Conservation (phyloP, 2,329 filamentous ascomycete species). For the Nothopassalora personata region DNA sequence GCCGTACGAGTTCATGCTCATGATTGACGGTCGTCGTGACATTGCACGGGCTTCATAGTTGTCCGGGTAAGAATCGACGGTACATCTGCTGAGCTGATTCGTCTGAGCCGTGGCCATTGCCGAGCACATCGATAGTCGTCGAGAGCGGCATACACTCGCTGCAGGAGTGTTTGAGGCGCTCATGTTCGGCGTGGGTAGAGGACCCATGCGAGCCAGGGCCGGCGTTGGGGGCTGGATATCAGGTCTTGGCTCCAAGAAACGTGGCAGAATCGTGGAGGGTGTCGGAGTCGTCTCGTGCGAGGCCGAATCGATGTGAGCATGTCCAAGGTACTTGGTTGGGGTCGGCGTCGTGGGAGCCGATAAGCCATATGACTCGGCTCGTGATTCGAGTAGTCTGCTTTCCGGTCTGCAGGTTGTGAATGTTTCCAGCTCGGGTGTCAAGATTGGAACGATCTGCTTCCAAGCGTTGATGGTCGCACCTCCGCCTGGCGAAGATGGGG, state of each 20-base stretch:
- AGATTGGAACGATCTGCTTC: slow-evolving; percentile 48
- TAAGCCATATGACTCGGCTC: slow-evolving; percentile 9
- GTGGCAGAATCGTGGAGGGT: slow-evolving; percentile 38
- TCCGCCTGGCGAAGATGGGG: slow-evolving; percentile 30
- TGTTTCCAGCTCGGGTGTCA: slow-evolving; percentile 54
- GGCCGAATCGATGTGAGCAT: slow-evolving; percentile 21
- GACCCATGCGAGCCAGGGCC: slow-evolving; percentile 49
- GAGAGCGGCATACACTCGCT: slow-evolving; percentile 50
- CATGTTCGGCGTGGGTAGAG: slow-evolving; percentile 57
- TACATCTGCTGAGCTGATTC: slow-evolving; percentile 51
- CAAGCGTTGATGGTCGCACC: slow-evolving; percentile 27
- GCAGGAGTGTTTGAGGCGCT: slow-evolving; percentile 57
- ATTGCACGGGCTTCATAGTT: slow-evolving; percentile 41
- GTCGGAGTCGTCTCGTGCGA: slow-evolving; percentile 43
- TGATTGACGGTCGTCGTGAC: slow-evolving; percentile 44
- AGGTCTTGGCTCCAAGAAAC: slow-evolving; percentile 48
- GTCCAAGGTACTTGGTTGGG: slow-evolving; percentile 16
- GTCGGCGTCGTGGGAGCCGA: slow-evolving; percentile 24
- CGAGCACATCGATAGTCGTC: slow-evolving; percentile 53
- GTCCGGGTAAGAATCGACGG: slow-evolving; percentile 43
- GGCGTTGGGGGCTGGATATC: slow-evolving; percentile 49
- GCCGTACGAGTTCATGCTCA: slow-evolving; percentile 48
- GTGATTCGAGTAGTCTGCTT: neutral
- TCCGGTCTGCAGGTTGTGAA: slow-evolving; percentile 19
- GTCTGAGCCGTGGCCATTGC: slow-evolving; percentile 56